These are phyloP conservation scores for Periglandula ipomoeae DNA, from an alignment of 2,329 filamentous ascomycete genomes.

Conservation along the genomic window DNA sequence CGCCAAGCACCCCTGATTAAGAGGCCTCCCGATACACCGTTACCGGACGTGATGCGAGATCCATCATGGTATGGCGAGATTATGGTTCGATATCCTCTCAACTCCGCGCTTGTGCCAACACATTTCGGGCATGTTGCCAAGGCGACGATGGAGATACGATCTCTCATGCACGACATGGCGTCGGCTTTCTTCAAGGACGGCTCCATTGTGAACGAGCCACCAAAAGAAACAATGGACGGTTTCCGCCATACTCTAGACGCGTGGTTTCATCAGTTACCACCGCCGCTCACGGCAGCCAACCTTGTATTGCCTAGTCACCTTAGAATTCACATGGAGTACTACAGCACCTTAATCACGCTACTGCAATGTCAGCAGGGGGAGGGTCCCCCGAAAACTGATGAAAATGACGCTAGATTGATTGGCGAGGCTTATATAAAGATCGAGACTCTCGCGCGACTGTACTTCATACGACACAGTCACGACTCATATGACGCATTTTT, in stretches of 20 bases:
- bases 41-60: slow-evolving; percentile 16
- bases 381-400: not conserved
- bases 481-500: slow-evolving; percentile 7
- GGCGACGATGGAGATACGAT: slow-evolving; percentile 17
- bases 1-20: no score
- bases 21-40: slow-evolving; percentile 16
- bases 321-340: slow-evolving; percentile 20
- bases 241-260: slow-evolving; percentile 9
- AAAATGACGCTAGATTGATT: slow-evolving; percentile 6
- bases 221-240: slow-evolving; percentile 8
- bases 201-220: not conserved
- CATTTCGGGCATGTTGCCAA: slow-evolving; percentile 18
- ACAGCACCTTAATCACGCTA: not conserved
- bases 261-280: slow-evolving; percentile 18
- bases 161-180: slow-evolving; percentile 20
- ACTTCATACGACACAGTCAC: slow-evolving; percentile 4
- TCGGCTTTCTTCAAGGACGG: not conserved
- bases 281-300: slow-evolving; percentile 13
- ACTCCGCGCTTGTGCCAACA: slow-evolving; percentile 11
- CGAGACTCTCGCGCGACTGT: not conserved
- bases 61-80: slow-evolving; percentile 21
- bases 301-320: slow-evolving; percentile 21
- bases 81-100: slow-evolving; percentile 20
- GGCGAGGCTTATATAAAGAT: not conserved
- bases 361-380: not conserved